Evolutionary conservation across 2,329 filamentous ascomycete genomes (phyloP).

Genomic region (Monosporascus ibericus): DNA sequence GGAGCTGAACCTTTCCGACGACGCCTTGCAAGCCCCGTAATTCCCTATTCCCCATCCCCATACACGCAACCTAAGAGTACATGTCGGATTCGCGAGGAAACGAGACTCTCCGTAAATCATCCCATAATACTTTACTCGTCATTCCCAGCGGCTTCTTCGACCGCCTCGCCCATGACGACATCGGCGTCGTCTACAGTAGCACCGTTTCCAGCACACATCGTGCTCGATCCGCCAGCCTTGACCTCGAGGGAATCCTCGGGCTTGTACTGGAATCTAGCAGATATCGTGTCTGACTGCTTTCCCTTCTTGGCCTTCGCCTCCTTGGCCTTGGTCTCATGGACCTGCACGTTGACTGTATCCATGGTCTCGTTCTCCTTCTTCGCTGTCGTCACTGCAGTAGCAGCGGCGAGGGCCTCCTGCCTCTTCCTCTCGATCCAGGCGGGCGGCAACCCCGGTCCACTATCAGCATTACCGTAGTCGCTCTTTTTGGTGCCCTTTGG

Average conservation of each 20-base stretch:
- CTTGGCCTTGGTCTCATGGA: constrained; percentile 27
- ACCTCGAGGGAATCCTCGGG: constrained; percentile 1
- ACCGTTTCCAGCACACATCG: background rate
- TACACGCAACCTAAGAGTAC: background rate
- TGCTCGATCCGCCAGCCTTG: background rate
- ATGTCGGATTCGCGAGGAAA: background rate
- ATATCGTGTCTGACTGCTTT: constrained; percentile 13
- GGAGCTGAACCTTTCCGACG: background rate
- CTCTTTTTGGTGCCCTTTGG: constrained; percentile 64
- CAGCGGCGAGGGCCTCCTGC: constrained; percentile 1
- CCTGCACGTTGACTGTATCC: constrained; percentile 30
- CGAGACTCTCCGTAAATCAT: background rate
- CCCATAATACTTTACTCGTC: constrained; percentile 4
- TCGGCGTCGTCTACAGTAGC: constrained; percentile 1
- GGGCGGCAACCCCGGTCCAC: constrained; percentile 57
- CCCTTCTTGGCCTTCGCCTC: constrained; percentile 23
- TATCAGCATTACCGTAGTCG: constrained; percentile 61
- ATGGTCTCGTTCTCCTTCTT: constrained; percentile 21
- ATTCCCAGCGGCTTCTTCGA: constrained; percentile 3
- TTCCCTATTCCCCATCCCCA: too few species aligned
- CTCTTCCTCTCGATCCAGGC: constrained; percentile 39
- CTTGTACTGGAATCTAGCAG: constrained; percentile 15
- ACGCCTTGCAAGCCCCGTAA: background rate
- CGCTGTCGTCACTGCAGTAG: constrained; percentile 7
- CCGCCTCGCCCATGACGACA: constrained; percentile 12